Base-by-base conservation (phyloP, 257 asterid genomes). In the Lavandula angustifolia region DNA sequence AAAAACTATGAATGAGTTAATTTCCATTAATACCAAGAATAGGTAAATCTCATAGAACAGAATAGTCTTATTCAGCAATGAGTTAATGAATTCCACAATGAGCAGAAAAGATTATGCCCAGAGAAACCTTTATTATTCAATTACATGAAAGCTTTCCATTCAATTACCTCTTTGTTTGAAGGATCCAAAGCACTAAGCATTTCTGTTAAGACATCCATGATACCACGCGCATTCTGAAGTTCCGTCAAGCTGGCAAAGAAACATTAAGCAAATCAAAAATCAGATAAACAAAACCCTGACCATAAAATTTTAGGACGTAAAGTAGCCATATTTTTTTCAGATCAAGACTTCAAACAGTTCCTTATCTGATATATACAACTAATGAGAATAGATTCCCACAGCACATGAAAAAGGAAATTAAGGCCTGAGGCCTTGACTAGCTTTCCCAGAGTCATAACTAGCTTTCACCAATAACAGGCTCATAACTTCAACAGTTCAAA, bases 201-300 rank as follows among this genome's bases (percentile, higher is more conserved):
- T 86, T 94, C 99, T 29, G 95, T 71, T 73, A 94, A 97, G 70
- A 94, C 97, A 79, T 94, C 96, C 97, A 94, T 84, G 78, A 94
- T 85, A 54, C 97, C 99, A 18, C 92, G 97, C 37, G 97, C 99
- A 84, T 87, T 92, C 73, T 92, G 96, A 77, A 94, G 89, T 78
- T 94, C 99, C 37, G 94, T 57, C 92, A 80, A 75, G 81, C 99
- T 94, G 83, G 74, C 50, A 69, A 46, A 56, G 64, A 64, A 48
- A 9, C 62, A 73, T 67, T 55, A 33, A 57, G 9, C 6, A 37
- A 38, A 35, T 58, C 66, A 62, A 78, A 55, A 32, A 75, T 34
- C 74, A 60, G 60, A 51, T 31, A 66, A 47, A 51, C 16, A 69
- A 38, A 54, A 66, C 60, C 60, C 67, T 48, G 33, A 64, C 63